Evolutionary conservation across 108 stramenopile species (phyloP), one percentile per base, ranked within the genome.

Genomic region (Cyclotella cryptica): DNA sequence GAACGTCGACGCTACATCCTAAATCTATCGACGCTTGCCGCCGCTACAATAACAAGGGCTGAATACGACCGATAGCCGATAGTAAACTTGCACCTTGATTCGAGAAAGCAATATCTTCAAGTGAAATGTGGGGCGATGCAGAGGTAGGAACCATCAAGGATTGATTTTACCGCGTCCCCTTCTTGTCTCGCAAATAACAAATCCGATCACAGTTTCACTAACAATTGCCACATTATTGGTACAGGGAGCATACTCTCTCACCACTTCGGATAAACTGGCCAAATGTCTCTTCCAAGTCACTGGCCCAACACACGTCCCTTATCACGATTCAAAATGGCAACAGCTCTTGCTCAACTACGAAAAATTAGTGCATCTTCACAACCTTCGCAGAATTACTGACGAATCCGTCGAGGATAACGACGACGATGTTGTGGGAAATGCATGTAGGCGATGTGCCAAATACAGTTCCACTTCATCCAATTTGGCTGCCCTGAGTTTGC

Each of bases 281-380:
- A 77, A 62, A 71, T 81, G 40, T 59, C 64, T 94, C 55, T 81
- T 88, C 49, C 87, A 89, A 85, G 80, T 90, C 24, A 81, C 86
- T 13, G 84, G 90, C 35, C 91, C 93, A 12, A 88, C 85, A 1
- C 89, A 89, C 54, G 78, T 92, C 78, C 87, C 89, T 22, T 92
- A 83, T 78, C 66, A 89, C 12, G 93, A 94, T 71, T 53, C 79
- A 24, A 83, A 89, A 64, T 94, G 93, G 93, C 88, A 91, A 77
- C 87, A 92, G 39, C 55, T 94, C 10, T 54, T 94, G 40, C 74
- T 84, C 22, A 81, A 88, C 26, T 94, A 91, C 52, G 90, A 91
- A 58, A 81, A 90, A 66, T 86, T 92, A 83, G 89, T 91, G 14
- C 93, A 94, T 80, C 68, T 92, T 42, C 91, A 94, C 51, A 52